A percentile compares a stretch with the other conserved stretches of the same genome.
These are phyloP conservation scores for Actinidia arguta DNA, from an alignment of 179 eudicot species.

Conservation along the genomic window DNA sequence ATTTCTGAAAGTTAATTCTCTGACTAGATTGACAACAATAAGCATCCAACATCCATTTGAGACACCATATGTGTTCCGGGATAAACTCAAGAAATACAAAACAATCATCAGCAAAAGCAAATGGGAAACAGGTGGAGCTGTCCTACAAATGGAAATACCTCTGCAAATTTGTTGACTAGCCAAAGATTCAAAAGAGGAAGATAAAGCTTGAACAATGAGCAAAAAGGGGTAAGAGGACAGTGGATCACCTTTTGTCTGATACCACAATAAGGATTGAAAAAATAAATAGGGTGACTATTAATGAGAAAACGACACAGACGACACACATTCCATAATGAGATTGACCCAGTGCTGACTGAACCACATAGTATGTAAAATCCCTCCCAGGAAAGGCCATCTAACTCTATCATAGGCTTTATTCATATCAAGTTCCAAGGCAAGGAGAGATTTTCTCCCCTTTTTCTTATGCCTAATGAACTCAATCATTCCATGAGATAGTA, in stretches of 20 bases:
- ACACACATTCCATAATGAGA: background rate
- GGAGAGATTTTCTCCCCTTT: background rate
- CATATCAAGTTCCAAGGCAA: background rate
- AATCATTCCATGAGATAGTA: too few species aligned
- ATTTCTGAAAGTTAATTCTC: too few species aligned
- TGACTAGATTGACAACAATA: too few species aligned
- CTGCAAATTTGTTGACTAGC: too few species aligned
- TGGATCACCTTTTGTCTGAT: background rate
- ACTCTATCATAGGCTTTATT: background rate
- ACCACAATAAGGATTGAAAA: background rate
- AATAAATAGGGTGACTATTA: background rate
- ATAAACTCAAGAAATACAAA: too few species aligned
- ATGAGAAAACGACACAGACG: background rate
- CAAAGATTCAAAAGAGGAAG: too few species aligned
- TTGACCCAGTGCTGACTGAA: background rate
- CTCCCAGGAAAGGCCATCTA: background rate
- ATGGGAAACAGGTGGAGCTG: too few species aligned
- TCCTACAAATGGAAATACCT: too few species aligned
- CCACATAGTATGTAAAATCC: background rate
- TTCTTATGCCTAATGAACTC: background rate
- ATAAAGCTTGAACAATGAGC: too few species aligned
- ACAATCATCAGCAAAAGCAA: too few species aligned
- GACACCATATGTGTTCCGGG: too few species aligned
- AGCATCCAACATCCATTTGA: too few species aligned
- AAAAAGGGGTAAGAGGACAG: background rate